These are phyloP conservation scores for Lactarius deliciosus DNA, from an alignment of 768 basidiomycete genomes.

Conservation along the genomic window DNA sequence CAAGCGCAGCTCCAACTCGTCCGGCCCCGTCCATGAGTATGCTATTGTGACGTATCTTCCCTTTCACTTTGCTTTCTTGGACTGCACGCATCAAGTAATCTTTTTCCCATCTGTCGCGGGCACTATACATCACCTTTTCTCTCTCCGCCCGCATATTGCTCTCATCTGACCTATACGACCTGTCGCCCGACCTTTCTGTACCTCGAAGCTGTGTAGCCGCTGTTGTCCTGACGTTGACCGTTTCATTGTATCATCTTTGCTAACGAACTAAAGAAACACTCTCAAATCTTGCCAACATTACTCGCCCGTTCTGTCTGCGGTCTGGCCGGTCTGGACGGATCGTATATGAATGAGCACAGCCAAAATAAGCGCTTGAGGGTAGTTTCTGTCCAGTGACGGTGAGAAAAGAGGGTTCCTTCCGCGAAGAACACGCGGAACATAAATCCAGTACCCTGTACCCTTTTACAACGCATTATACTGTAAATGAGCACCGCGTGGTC, in stretches of 20 bases:
- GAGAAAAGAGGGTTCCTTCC: conserved; percentile 18
- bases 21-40: conserved; percentile 15
- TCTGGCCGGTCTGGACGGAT: neutral
- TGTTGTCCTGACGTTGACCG: neutral
- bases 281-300: neutral
- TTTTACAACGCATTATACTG: conserved; percentile 19
- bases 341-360: conserved; percentile 4
- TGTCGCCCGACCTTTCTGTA: conserved; percentile 7
- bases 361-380: conserved; percentile 18
- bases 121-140: neutral
- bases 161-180: neutral
- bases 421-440: conserved; percentile 2
- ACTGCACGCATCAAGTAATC: neutral
- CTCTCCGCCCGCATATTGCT: neutral
- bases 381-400: conserved; percentile 6
- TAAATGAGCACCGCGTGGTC: conserved; percentile 8
- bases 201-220: conserved; percentile 9
- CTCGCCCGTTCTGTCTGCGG: neutral
- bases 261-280: neutral
- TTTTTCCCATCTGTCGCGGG: neutral
- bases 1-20: conserved; percentile 69
- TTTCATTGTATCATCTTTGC: conserved; percentile 5
- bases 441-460: neutral
- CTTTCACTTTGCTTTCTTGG: neutral
- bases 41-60: neutral